These are phyloP conservation scores for Magnusiomyces fungicola DNA, from an alignment of 1,139 yeast species.

Conservation along the genomic window DNA sequence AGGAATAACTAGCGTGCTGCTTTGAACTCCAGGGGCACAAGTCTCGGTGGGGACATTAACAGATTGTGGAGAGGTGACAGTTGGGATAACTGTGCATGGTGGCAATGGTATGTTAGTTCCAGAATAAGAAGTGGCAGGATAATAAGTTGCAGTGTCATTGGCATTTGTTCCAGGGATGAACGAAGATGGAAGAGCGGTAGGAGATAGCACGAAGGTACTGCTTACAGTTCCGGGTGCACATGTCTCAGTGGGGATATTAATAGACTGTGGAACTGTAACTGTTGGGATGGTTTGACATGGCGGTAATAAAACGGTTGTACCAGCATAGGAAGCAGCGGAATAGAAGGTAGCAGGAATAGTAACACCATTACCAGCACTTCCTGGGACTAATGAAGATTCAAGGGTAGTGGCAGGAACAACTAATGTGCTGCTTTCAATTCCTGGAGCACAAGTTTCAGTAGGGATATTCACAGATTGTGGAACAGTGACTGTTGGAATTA, in stretches of 20 bases:
- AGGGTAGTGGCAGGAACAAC: too few relatives aligned
- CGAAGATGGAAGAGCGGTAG: not conserved
- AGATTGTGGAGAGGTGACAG: too few relatives aligned
- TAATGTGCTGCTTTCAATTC: too few relatives aligned
- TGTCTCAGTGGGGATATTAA: not conserved
- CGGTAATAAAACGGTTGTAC: conserved; percentile 4
- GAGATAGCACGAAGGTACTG: not conserved
- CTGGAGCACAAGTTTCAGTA: not conserved
- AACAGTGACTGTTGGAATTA: not conserved
- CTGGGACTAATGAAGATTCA: not conserved
- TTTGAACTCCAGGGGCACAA: too few relatives aligned
- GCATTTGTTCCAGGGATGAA: not conserved
- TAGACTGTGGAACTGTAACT: not conserved
- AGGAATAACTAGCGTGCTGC: too few relatives aligned
- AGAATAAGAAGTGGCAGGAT: too few relatives aligned
- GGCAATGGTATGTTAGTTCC: too few relatives aligned
- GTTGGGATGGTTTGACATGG: conserved; percentile 1
- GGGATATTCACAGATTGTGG: not conserved
- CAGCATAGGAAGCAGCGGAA: conserved; percentile 10
- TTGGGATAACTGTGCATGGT: too few relatives aligned
- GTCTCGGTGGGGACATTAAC: too few relatives aligned
- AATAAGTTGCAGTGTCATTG: too few relatives aligned
- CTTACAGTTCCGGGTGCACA: not conserved
- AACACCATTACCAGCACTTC: not conserved
- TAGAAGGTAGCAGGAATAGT: conserved; percentile 12